phyloP scores from a whole-genome alignment of 192 early-diverging fungal species.

The Diversispora eburnea region DNA sequence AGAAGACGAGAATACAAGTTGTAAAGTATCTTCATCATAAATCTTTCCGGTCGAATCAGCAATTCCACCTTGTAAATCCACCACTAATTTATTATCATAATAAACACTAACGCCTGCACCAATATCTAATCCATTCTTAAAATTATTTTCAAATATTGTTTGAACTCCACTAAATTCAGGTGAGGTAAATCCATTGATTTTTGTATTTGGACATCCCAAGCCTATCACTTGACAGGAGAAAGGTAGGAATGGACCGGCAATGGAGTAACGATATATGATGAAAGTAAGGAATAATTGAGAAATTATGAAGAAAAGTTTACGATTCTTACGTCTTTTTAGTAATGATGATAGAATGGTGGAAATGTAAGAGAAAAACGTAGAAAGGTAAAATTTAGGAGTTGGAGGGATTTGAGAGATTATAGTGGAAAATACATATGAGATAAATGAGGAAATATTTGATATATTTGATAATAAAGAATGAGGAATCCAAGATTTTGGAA shows the following conservation, averaged over 20 bases:
- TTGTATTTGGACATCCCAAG: not conserved
- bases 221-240: slow-evolving; percentile 24
- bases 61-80: slow-evolving; percentile 62
- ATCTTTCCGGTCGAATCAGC: slow-evolving; percentile 34
- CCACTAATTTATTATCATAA: slow-evolving; percentile 49
- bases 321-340: not conserved
- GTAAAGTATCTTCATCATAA: slow-evolving; percentile 57
- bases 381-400: too few species aligned
- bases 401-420: too few species aligned
- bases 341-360: not conserved
- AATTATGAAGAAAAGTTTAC: not conserved
- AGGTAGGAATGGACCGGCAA: slow-evolving; percentile 18
- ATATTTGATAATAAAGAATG: too few species aligned
- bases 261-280: not conserved
- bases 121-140: slow-evolving; percentile 39
- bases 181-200: not conserved
- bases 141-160: slow-evolving; percentile 20
- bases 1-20: slow-evolving; percentile 62
- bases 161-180: slow-evolving; percentile 11
- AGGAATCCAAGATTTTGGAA: too few species aligned
- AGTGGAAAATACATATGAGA: too few species aligned
- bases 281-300: not conserved
- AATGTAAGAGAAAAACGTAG: too few species aligned
- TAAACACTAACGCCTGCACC: slow-evolving; percentile 47
- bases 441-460: too few species aligned